Percentiles rank a stretch among this genome's conserved stretches.
phyloP scores from a whole-genome alignment of 164 flowering plant genomes.

The Aristolochia contorta region DNA sequence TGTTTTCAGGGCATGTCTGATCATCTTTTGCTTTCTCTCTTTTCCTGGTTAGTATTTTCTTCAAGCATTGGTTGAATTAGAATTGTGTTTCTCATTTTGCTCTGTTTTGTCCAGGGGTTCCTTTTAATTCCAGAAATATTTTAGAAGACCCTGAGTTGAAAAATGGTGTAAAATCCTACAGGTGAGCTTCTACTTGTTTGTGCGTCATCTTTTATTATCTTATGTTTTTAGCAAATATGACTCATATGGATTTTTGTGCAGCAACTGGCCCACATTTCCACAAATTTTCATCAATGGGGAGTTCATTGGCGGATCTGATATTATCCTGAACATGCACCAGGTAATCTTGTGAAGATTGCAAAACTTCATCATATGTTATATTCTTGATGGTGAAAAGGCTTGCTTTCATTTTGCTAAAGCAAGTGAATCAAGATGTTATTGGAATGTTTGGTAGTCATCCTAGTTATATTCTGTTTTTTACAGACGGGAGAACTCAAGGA shows the following conservation, averaged over 20 bases:
- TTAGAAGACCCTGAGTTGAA: conserved; percentile 75
- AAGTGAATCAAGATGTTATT: background rate
- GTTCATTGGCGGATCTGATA: conserved; percentile 88
- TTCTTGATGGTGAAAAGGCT: no score
- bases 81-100: background rate
- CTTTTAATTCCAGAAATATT: conserved; percentile 76
- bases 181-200: conserved; percentile 27
- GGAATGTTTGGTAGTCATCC: no score
- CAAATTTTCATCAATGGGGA: conserved; percentile 94
- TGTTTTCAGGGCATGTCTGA: no score
- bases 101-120: conserved; percentile 47
- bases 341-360: conserved; percentile 12
- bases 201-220: background rate
- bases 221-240: no score
- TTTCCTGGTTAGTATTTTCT: no score
- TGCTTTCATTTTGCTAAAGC: background rate
- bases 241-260: conserved; percentile 21
- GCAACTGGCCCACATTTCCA: conserved; percentile 94
- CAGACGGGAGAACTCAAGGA: conserved; percentile 71
- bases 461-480: conserved; percentile 2
- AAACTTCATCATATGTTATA: background rate
- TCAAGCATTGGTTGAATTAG: background rate
- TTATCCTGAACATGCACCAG: conserved; percentile 77
- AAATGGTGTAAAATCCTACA: conserved; percentile 67
- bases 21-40: no score